These are phyloP conservation scores for Amanita rimosa DNA, from an alignment of 768 basidiomycete species.

Conservation along the genomic window DNA sequence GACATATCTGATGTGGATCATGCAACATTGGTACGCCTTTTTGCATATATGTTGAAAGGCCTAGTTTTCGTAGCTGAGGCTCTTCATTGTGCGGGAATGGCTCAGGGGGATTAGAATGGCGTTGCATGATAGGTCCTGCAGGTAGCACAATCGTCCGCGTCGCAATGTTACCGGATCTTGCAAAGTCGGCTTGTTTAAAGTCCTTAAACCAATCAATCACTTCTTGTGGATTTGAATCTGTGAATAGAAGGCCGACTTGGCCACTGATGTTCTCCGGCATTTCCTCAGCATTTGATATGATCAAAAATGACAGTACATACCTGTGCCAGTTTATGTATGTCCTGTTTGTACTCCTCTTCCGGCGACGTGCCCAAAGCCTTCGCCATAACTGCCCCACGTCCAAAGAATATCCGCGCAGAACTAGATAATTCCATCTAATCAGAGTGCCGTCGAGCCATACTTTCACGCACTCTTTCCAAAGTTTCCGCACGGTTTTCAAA, in stretches of 20 bases:
- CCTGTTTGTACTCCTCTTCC: conserved; percentile 77
- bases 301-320: conserved; percentile 26
- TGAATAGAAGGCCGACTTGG: conserved; percentile 89
- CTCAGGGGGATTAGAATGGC: conserved; percentile 69
- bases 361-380: conserved; percentile 85
- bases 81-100: conserved; percentile 97
- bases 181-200: conserved; percentile 86
- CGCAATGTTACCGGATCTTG: conserved; percentile 77
- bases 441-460: not conserved
- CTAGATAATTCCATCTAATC: conserved; percentile 23
- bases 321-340: conserved; percentile 69
- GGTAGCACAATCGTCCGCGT: conserved; percentile 66
- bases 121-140: conserved; percentile 75
- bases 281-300: not conserved
- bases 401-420: conserved; percentile 86
- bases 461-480: conserved; percentile 80
- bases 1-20: conserved; percentile 75
- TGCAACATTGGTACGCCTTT: conserved; percentile 81
- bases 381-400: conserved; percentile 82
- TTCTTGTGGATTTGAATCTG: conserved; percentile 81
- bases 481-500: conserved; percentile 83
- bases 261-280: conserved; percentile 77
- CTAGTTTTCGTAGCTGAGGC: conserved; percentile 88
- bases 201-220: conserved; percentile 91
- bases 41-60: conserved; percentile 74